Evolutionary conservation across 495 filamentous ascomycete species (phyloP).

Genomic region (Penicillium egyptiacum): DNA sequence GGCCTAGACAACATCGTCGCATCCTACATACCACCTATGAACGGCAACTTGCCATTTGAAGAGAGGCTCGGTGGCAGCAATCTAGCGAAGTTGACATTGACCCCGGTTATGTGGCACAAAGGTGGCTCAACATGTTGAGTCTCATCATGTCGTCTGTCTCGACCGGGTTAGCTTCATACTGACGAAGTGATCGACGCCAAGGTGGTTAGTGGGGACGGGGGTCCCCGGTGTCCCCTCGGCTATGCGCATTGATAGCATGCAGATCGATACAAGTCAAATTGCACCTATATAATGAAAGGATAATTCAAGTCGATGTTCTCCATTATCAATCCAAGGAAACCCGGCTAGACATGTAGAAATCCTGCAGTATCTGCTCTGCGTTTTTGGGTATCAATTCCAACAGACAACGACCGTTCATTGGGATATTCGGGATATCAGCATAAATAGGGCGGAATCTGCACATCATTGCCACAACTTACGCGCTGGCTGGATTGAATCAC

Average conservation of each 20-base stretch:
- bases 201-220: conserved; percentile 51
- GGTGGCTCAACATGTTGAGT: conserved; percentile 40
- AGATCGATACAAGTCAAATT: not conserved
- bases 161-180: conserved; percentile 52
- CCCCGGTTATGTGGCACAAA: conserved; percentile 53
- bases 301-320: not conserved
- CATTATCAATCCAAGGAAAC: not conserved
- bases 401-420: conserved; percentile 7
- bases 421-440: conserved; percentile 11
- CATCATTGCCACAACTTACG: conserved; percentile 25
- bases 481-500: conserved; percentile 45
- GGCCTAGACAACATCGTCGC: conserved; percentile 48
- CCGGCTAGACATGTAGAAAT: not conserved
- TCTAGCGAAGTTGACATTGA: conserved; percentile 44
- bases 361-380: conserved; percentile 15
- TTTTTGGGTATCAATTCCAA: conserved; percentile 11
- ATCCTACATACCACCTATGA: conserved; percentile 46
- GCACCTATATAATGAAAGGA: not conserved
- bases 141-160: conserved; percentile 50
- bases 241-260: conserved; percentile 25
- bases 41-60: conserved; percentile 41
- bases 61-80: conserved; percentile 46
- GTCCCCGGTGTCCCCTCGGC: conserved; percentile 46
- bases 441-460: conserved; percentile 21
- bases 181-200: conserved; percentile 53